Conservation (phyloP, 805 yeast species). For the Myxozyma nipponensis region DNA sequence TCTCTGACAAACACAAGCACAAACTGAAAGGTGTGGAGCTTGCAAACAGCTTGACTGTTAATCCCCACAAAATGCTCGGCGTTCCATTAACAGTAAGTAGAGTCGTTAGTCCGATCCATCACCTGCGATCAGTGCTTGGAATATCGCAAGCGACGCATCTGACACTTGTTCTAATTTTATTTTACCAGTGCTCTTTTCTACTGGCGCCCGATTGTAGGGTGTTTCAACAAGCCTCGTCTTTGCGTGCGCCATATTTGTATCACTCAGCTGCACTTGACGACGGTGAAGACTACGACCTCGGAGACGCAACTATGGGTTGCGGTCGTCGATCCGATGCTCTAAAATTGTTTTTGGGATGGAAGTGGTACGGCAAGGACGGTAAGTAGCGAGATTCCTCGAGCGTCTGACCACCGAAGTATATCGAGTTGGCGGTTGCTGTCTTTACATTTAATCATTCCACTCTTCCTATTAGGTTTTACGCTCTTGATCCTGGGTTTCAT, state of each 20-base stretch:
- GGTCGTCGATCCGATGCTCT: slow-evolving; percentile 81
- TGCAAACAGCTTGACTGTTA: slow-evolving; percentile 74
- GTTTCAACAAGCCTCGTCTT: slow-evolving; percentile 69
- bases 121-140: too few relatives aligned
- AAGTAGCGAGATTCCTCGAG: not conserved
- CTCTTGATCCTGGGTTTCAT: not conserved
- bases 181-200: slow-evolving; percentile 54
- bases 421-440: too few relatives aligned
- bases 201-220: slow-evolving; percentile 62
- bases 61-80: slow-evolving; percentile 89
- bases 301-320: slow-evolving; percentile 90
- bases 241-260: slow-evolving; percentile 76
- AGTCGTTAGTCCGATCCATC: too few relatives aligned
- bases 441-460: too few relatives aligned
- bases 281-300: slow-evolving; percentile 60
- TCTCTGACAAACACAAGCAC: slow-evolving; percentile 47
- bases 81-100: slow-evolving; percentile 51
- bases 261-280: slow-evolving; percentile 57
- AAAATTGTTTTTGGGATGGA: slow-evolving; percentile 76
- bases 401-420: too few relatives aligned
- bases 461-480: too few relatives aligned
- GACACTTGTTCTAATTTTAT: not conserved
- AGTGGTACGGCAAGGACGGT: slow-evolving; percentile 57
- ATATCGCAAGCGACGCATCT: too few relatives aligned
- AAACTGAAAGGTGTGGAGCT: slow-evolving; percentile 56